Evolutionary conservation across 306 rosid genomes (phyloP).

Genomic region (apple (Malus domestica)): ASM211411v1 NC_041798.1:40728001-40728500

Average conservation of each 20-base stretch:
- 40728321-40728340: not conserved
- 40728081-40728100: not conserved
- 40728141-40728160: not conserved
- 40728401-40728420: slow-evolving; percentile 25
- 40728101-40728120: not conserved
- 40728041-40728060: not conserved
- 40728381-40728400: slow-evolving; percentile 12
- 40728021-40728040: not conserved
- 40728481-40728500: slow-evolving; percentile 34
- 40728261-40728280: not conserved
- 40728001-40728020: not conserved
- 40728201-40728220: not conserved
- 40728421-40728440: slow-evolving; percentile 36
- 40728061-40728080: not conserved
- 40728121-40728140: not conserved
- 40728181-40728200: not conserved
- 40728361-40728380: slow-evolving; percentile 4
- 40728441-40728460: slow-evolving; percentile 8
- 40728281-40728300: not conserved
- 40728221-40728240: not conserved
- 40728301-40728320: not conserved
- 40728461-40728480: slow-evolving; percentile 30
- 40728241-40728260: not conserved
- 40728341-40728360: slow-evolving; percentile 20
- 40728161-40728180: not conserved